Base-by-base conservation (phyloP, 2,329 filamentous ascomycete genomes). In the Grosmannia clavigera region DNA sequence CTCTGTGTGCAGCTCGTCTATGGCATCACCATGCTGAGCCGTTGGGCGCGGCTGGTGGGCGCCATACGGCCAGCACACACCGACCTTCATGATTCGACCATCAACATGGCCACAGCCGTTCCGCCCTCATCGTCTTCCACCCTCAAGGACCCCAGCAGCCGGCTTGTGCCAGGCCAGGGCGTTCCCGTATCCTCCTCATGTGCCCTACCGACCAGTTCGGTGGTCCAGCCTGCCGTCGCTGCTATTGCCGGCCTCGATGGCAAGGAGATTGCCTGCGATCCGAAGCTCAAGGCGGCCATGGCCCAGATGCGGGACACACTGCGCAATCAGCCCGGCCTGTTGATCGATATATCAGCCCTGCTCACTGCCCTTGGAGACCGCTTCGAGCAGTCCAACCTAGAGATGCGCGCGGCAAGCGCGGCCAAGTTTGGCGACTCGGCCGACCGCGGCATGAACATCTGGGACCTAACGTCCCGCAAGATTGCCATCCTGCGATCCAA, bases 21-120 rank as follows among this genome's bases (percentile, higher is more conserved):
- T 58, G 75, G 73, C n/a, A 68, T 79, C 51, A 76, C 73, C 5
- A 78, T 80, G 72, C 70, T 81, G 0, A 74, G 76, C 1, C 73
- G 78, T 7, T 81, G 78, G 78, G 74, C 76, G 5, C 78, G 77
- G 52, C 70, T 80, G 0, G 70, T 76, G 0, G 73, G 72, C 1
- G 62, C 63, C 2, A 25, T 57, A 4, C 58, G 55, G 51, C 55
- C 27, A 38, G 16, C 43, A 27, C 29, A 56, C 55, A 11, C 31
- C 25, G 54, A 35, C 38, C 5, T 9, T 31, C 29, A 35, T 50
- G 27, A 55, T 2, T 11, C 50, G 16, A 9, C 12, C 22, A 9
- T 11, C 40, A 22, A 25, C 11, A 7, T 19, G 7, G 25, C 57
- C 19, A 10, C 35, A 22, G 7, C 19, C 27, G 25, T 3, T 6